Percentiles rank a stretch among this genome's conserved stretches.
Evolutionary conservation across 805 yeast genomes (phyloP).

Genomic region (Zygosaccharomyces lentus): DNA sequence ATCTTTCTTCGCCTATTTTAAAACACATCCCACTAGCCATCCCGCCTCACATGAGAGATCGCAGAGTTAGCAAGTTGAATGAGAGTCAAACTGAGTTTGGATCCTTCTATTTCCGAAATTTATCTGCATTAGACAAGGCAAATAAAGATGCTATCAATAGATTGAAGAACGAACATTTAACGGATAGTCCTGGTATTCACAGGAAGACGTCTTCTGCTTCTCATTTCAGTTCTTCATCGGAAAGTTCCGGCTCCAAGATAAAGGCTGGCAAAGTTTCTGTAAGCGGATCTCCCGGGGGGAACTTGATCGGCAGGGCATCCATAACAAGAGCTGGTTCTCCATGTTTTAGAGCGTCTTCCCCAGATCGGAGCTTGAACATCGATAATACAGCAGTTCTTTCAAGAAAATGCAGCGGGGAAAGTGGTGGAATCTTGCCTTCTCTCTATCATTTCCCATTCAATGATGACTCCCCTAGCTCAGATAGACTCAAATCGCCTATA

Average conservation of each 20-base stretch:
- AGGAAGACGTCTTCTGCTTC: conserved; percentile 36
- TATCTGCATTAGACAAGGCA: conserved; percentile 87
- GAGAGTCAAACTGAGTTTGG: conserved; percentile 81
- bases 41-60: conserved; percentile 58
- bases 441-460: conserved; percentile 13
- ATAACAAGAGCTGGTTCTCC: conserved; percentile 25
- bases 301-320: conserved; percentile 13
- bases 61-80: conserved; percentile 67
- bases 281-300: conserved; percentile 21
- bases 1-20: conserved; percentile 34
- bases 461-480: conserved; percentile 24
- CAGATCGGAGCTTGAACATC: conserved; percentile 23
- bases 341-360: conserved; percentile 27
- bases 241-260: conserved; percentile 18
- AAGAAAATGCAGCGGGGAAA: conserved; percentile 24
- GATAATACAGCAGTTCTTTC: conserved; percentile 15
- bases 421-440: conserved; percentile 10
- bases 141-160: conserved; percentile 89
- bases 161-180: conserved; percentile 73
- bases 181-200: conserved; percentile 29
- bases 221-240: conserved; percentile 38
- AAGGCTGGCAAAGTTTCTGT: conserved; percentile 17
- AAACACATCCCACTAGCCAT: conserved; percentile 44
- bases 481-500: conserved; percentile 29
- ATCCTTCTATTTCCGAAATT: conserved; percentile 81